phyloP scores from a whole-genome alignment of 2,329 filamentous ascomycete species.

The Neofusicoccum ribis region DNA sequence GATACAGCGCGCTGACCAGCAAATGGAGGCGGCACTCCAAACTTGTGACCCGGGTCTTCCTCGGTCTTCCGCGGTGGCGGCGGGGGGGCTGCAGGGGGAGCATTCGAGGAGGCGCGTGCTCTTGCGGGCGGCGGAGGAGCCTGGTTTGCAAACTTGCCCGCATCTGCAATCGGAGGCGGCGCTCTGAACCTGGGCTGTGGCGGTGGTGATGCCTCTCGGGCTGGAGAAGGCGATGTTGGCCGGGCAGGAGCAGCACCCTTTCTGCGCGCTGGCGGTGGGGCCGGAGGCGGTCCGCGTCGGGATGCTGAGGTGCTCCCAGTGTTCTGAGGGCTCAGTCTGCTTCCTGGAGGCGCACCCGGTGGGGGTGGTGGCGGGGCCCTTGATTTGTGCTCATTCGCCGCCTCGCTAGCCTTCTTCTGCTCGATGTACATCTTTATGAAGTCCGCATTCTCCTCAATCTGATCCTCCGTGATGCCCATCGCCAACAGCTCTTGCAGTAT shows the following conservation, averaged over 20 bases:
- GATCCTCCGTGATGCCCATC: constrained; percentile 69
- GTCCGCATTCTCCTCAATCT: constrained; percentile 66
- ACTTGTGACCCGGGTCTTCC: constrained; percentile 60
- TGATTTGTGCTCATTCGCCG: constrained; percentile 49
- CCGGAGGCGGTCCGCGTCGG: constrained; percentile 61
- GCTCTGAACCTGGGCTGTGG: constrained; percentile 74
- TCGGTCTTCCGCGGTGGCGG: constrained; percentile 67
- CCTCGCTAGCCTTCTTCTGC: constrained; percentile 58
- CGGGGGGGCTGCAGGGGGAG: constrained; percentile 59
- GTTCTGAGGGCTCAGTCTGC: constrained; percentile 58
- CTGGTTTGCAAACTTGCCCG: constrained; percentile 70
- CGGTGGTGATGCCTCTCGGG: constrained; percentile 58
- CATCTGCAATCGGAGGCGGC: constrained; percentile 84
- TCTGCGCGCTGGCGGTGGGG: constrained; percentile 55
- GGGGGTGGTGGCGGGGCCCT: constrained; percentile 65
- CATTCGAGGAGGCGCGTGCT: constrained; percentile 51
- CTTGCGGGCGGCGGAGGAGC: constrained; percentile 49
- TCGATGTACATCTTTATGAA: constrained; percentile 70
- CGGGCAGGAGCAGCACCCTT: constrained; percentile 38
- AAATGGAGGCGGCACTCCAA: constrained; percentile 80
- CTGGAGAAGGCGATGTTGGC: constrained; percentile 58
- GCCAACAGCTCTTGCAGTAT: constrained; percentile 61
- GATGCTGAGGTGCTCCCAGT: constrained; percentile 59
- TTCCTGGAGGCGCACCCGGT: constrained; percentile 46
- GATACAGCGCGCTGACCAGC: constrained; percentile 60